A percentile compares a stretch with the other conserved stretches of the same genome.
These are phyloP conservation scores for Pichia eremophila DNA, from an alignment of 805 yeast genomes.

Conservation along the genomic window DNA sequence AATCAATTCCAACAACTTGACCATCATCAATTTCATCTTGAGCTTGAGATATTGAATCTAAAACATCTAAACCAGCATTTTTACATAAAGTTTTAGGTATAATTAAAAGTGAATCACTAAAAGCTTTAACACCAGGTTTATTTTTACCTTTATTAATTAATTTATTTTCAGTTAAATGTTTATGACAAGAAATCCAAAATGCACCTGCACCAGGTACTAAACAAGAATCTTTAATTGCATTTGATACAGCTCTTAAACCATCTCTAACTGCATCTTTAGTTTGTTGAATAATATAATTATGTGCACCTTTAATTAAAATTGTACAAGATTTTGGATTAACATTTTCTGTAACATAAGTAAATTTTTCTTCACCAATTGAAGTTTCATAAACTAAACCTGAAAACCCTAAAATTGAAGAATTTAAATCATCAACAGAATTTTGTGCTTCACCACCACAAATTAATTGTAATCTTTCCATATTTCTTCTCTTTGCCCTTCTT, in stretches of 20 bases:
- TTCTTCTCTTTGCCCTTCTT: conserved; percentile 97
- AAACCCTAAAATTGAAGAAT: conserved; percentile 70
- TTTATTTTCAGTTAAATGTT: conserved; percentile 49
- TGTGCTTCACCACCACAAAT: conserved; percentile 97
- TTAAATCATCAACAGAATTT: conserved; percentile 88
- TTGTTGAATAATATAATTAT: conserved; percentile 79
- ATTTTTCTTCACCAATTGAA: conserved; percentile 93
- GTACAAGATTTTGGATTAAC: conserved; percentile 87
- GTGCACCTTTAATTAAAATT: conserved; percentile 88
- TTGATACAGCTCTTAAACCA: conserved; percentile 90
- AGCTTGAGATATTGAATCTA: conserved; percentile 80
- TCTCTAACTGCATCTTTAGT: conserved; percentile 96
- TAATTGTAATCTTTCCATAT: conserved; percentile 95
- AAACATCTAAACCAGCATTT: conserved; percentile 88
- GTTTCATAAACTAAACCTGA: conserved; percentile 90
- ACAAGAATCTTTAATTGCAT: conserved; percentile 74
- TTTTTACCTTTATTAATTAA: conserved; percentile 65
- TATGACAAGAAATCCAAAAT: conserved; percentile 75
- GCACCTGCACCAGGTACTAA: conserved; percentile 98
- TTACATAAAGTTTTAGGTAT: conserved; percentile 89
- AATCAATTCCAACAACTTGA: conserved; percentile 81
- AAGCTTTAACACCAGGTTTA: conserved; percentile 86
- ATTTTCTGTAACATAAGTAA: conserved; percentile 87
- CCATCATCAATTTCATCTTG: conserved; percentile 83
- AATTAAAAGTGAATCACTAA: conserved; percentile 82